Conservation (phyloP, 2,329 filamentous ascomycete genomes). For the Neopestalotiopsis clavispora region DNA sequence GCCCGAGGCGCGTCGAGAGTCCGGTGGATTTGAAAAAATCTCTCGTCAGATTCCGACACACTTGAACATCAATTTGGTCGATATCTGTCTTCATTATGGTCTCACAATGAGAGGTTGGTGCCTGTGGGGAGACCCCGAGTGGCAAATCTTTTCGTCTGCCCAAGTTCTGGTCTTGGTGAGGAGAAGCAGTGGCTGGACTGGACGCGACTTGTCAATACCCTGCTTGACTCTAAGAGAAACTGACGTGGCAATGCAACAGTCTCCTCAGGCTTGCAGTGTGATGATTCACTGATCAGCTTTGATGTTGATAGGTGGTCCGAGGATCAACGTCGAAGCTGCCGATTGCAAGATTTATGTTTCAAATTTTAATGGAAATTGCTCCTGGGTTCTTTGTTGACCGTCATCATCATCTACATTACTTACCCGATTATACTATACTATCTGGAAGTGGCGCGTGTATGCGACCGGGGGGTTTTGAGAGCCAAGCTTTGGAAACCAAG, state of each 20-base stretch:
- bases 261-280: background rate
- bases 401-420: background rate
- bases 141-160: too few species aligned
- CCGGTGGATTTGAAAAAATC: too few species aligned
- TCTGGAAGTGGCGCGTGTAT: too few species aligned
- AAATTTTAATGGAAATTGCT: background rate
- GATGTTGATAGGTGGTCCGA: background rate
- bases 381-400: background rate
- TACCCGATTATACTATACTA: background rate
- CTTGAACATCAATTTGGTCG: too few species aligned
- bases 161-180: too few species aligned
- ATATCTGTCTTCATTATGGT: too few species aligned
- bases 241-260: background rate
- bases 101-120: too few species aligned
- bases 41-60: too few species aligned
- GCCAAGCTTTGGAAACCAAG: background rate
- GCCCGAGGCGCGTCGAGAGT: too few species aligned
- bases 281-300: background rate
- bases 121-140: too few species aligned
- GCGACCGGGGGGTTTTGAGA: background rate
- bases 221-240: background rate
- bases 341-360: background rate
- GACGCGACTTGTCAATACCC: too few species aligned
- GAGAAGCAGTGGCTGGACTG: too few species aligned
- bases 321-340: background rate